These are phyloP conservation scores for Cupressus sempervirens DNA, from an alignment of 75 land plant species.

Conservation along the genomic window DNA sequence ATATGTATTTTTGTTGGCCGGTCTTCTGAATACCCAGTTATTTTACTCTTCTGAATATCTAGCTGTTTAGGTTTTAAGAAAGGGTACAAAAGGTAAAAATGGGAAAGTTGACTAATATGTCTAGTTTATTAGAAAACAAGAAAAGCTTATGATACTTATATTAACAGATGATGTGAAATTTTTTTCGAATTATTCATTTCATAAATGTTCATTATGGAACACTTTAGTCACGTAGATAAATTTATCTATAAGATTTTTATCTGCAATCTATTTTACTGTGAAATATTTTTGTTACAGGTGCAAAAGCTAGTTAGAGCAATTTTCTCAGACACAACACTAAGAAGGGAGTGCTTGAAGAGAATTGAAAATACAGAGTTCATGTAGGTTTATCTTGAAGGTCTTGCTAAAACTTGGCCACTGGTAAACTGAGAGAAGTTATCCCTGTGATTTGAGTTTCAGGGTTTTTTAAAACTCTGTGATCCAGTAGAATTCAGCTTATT, in stretches of 20 bases:
- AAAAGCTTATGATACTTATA: neutral
- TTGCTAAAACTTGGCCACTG: neutral
- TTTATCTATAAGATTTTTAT: neutral
- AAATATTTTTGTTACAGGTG: neutral
- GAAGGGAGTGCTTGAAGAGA: slow-evolving; percentile 3
- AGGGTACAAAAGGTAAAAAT: no score
- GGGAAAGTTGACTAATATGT: no score
- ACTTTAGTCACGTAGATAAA: neutral
- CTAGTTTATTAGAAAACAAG: no score
- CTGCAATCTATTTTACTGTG: neutral
- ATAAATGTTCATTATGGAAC: neutral
- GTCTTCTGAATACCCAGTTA: no score
- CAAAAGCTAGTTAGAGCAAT: slow-evolving; percentile 9
- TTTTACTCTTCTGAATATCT: no score
- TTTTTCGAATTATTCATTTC: neutral
- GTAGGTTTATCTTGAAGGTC: neutral
- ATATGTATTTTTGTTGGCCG: no score
- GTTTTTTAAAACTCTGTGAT: no score
- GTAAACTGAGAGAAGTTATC: neutral
- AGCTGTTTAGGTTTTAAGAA: no score
- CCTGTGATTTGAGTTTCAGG: neutral
- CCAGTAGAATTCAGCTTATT: no score
- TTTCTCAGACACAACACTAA: slow-evolving; percentile 2
- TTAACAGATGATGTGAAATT: neutral
- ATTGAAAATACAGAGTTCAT: slow-evolving; percentile 1